Conservation (phyloP, 2,329 filamentous ascomycete species). For the Fusarium nisikadoi region DNA sequence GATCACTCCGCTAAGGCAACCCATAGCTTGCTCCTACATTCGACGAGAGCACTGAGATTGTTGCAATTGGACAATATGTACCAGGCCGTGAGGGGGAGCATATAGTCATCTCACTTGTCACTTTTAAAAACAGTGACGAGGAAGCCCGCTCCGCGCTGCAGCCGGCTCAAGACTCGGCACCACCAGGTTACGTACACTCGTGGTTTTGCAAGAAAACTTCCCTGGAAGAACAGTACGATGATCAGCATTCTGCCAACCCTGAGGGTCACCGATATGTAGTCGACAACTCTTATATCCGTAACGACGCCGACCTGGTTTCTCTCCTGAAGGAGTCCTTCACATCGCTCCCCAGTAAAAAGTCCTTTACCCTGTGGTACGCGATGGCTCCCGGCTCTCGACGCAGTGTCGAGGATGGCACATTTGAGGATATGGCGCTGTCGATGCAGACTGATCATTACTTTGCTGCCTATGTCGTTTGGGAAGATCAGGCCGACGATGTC, state of each 20-base stretch:
- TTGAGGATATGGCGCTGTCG: not conserved
- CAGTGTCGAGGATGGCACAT: not conserved
- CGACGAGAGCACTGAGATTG: not conserved
- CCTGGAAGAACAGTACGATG: not conserved
- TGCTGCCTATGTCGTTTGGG: not conserved
- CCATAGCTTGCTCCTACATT: not conserved
- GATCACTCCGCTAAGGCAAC: accelerated
- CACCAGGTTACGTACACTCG: not conserved
- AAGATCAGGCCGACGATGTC: accelerated
- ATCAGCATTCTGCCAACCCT: not conserved
- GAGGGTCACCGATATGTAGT: not conserved
- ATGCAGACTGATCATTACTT: not conserved
- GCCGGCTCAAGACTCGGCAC: not conserved
- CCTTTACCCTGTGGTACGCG: not conserved
- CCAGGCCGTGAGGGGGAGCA: not conserved
- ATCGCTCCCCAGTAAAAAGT: not conserved
- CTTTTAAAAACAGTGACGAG: not conserved
- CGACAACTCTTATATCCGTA: not conserved
- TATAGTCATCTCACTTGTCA: not conserved
- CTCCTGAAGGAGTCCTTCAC: not conserved
- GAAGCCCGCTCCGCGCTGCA: not conserved
- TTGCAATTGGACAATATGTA: not conserved
- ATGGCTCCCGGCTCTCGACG: not conserved
- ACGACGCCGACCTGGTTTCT: not conserved
- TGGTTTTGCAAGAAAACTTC: not conserved